Evolutionary conservation across 257 asterid species (phyloP).

Genomic region (Solanum gracilifrons): DNA sequence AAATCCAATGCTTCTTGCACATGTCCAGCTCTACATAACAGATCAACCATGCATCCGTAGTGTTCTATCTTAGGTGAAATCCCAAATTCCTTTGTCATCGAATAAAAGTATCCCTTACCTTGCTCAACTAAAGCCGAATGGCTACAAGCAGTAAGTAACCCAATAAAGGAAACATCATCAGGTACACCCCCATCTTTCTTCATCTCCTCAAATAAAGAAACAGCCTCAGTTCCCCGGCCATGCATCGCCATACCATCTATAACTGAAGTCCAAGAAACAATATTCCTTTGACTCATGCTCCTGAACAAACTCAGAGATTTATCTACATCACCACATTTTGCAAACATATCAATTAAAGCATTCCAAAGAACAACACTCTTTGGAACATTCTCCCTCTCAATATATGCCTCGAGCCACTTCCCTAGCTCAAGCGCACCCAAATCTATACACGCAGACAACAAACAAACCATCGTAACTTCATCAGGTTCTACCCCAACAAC

Average conservation of each 20-base stretch:
- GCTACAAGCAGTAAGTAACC: slow-evolving; percentile 76
- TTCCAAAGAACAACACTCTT: slow-evolving; percentile 43
- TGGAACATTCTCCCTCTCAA: slow-evolving; percentile 37
- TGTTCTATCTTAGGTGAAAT: slow-evolving; percentile 66
- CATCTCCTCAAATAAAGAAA: slow-evolving; percentile 64
- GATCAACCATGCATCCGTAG: slow-evolving; percentile 81
- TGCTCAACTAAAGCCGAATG: slow-evolving; percentile 62
- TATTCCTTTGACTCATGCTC: slow-evolving; percentile 33
- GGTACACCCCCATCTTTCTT: slow-evolving; percentile 29
- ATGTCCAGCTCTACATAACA: slow-evolving; percentile 59
- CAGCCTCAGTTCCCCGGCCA: slow-evolving; percentile 59
- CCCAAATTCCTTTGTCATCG: slow-evolving; percentile 42
- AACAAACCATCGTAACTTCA: slow-evolving; percentile 56
- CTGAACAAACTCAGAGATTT: slow-evolving; percentile 41
- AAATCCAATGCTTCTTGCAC: slow-evolving; percentile 51
- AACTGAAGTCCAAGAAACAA: slow-evolving; percentile 75
- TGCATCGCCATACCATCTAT: slow-evolving; percentile 61
- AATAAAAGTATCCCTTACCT: slow-evolving; percentile 41
- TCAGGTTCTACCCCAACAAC: slow-evolving; percentile 47
- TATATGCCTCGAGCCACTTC: slow-evolving; percentile 52
- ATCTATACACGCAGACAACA: slow-evolving; percentile 64
- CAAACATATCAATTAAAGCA: slow-evolving; percentile 68
- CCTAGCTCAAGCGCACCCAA: slow-evolving; percentile 75
- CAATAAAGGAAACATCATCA: slow-evolving; percentile 58
- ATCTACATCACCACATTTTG: slow-evolving; percentile 77